Evolutionary conservation across 1,284 basidiomycete genomes (phyloP), one percentile per base, ranked within the genome.

Genomic region (Rhizoctonia solani): DNA sequence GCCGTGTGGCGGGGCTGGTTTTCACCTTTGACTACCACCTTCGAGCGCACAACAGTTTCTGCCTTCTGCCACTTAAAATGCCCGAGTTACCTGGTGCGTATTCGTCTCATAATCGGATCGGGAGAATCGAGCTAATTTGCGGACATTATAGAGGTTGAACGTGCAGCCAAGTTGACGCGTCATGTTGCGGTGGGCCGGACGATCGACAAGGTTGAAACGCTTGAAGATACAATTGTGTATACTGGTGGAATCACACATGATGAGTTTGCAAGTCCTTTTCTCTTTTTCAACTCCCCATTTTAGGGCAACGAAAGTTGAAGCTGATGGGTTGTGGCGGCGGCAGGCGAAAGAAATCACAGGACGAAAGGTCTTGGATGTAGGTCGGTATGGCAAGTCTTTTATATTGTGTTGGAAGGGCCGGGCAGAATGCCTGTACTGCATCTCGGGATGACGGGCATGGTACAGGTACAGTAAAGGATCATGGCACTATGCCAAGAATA

Each of bases 361-460:
- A 8, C 79, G 90, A 53, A 84, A 76, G 1, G 81, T 94, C 25
- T 78, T 76, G 6, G 79, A 81, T 58, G 88, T 87, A 3, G 81
- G 82, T 52, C 79, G 91, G 74, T 89, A 89, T 74, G 91, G 91
- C 47, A 94, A 93, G 84, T 85, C 68, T 90, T 92, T 73, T 93
- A 88, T 74, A 75, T 92, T n/a, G 80, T 81, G 47, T 80, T 92
- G 0, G 83, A 85, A 42, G 89, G 88, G 2, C 71, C 80, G 23
- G 88, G 88, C 0, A 79, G 80, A 73, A 77, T 83, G 71, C 90
- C 89, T 2, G 86, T 92, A 3, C 78, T 92, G 67, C 90, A 92
- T 74, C 90, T 92, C 72, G 90, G 90, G 1, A 92, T 92, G 90
- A 92, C 89, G 1, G 90, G 90, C 8, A 87, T 87, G 85, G 79